Evolutionary conservation across 805 yeast species (phyloP).

Genomic region (Cyberlindnera mycetangii): DNA sequence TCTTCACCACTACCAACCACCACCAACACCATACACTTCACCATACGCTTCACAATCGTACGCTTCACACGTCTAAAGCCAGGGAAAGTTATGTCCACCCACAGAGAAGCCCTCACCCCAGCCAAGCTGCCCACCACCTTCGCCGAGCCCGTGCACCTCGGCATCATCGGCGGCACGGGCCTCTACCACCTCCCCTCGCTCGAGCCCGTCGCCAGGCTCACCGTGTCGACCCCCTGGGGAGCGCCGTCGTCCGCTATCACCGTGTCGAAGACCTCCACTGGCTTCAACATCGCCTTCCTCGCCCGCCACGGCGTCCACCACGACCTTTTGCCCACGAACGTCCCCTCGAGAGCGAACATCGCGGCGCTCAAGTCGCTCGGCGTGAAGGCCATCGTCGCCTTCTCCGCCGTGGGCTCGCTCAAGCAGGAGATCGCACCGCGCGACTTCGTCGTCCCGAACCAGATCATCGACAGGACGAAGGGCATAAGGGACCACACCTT

Average conservation of each 20-base stretch:
- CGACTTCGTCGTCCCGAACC: slow-evolving; percentile 95
- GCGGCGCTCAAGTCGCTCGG: slow-evolving; percentile 91
- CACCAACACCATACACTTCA: too few species aligned
- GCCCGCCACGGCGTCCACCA: slow-evolving; percentile 95
- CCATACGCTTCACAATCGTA: background rate
- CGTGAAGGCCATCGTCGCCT: slow-evolving; percentile 84
- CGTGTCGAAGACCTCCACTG: slow-evolving; percentile 70
- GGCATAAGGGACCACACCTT: slow-evolving; percentile 90
- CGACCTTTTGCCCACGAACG: slow-evolving; percentile 85
- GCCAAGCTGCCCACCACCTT: slow-evolving; percentile 44
- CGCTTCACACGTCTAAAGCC: slow-evolving; percentile 8
- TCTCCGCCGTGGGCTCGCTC: slow-evolving; percentile 94
- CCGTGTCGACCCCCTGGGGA: slow-evolving; percentile 96
- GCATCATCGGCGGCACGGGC: slow-evolving; percentile 98
- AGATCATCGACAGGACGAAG: slow-evolving; percentile 94
- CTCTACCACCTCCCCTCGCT: slow-evolving; percentile 80
- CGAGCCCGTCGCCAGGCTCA: slow-evolving; percentile 79
- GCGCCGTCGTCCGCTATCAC: slow-evolving; percentile 92
- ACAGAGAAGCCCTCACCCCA: slow-evolving; percentile 21
- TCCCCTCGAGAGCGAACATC: slow-evolving; percentile 90
- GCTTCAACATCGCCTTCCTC: slow-evolving; percentile 87
- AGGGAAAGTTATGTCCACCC: slow-evolving; percentile 31
- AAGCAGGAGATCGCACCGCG: slow-evolving; percentile 88
- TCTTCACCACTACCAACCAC: too few species aligned
- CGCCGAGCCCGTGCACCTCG: slow-evolving; percentile 69